Base-by-base conservation (phyloP, 768 basidiomycete species). In the Polyporus arcularius region DNA sequence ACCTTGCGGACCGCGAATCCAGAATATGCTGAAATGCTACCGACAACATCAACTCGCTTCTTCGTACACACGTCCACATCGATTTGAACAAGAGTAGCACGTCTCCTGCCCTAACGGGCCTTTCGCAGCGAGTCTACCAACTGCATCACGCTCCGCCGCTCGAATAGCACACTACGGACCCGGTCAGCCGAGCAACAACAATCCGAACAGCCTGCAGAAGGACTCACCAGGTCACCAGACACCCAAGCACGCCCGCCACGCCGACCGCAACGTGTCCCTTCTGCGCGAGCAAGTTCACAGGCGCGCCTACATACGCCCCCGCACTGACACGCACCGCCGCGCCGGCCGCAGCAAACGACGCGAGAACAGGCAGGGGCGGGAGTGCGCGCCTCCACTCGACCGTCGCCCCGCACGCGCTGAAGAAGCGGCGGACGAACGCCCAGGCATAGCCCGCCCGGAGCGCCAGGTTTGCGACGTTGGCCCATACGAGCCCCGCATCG, bases 401-500 rank as follows among this genome's bases (percentile, higher is more conserved):
- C 47, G 67, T 4, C 41, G 53, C 57, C 9, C 63, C 66, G 7
- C 51, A 43, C 46, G 48, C 41, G 21, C 55, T 61, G 73, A 86
- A 90, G 70, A 79, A 92, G 2, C 60, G 60, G 4, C 69, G 68
- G 14, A 76, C 73, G 69, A 88, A 92, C 39, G 66, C 65, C 60
- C 80, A 73, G 43, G 83, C 82, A 70, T 90, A 92, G 30, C 75
- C 67, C 42, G 90, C 89, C 15, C 92, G 80, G 5, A 81, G 79
- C 0, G 78, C 73, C 62, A 91, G 78, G 69, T 88, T 90, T 65
- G 80, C 70, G 61, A 88, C 85, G 67, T 95, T 94, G 60, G 88
- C 88, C 67, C 86, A 90, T 2, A 94, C 88, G 38, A 92, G 78
- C 7, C 86, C 85, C 0, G 81, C 78, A 65, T 93, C 92, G 35